A percentile compares a stretch with the other conserved stretches of the same genome.
Evolutionary conservation across 1,284 basidiomycete genomes (phyloP).

Genomic region (Heterobasidion irregulare): DNA sequence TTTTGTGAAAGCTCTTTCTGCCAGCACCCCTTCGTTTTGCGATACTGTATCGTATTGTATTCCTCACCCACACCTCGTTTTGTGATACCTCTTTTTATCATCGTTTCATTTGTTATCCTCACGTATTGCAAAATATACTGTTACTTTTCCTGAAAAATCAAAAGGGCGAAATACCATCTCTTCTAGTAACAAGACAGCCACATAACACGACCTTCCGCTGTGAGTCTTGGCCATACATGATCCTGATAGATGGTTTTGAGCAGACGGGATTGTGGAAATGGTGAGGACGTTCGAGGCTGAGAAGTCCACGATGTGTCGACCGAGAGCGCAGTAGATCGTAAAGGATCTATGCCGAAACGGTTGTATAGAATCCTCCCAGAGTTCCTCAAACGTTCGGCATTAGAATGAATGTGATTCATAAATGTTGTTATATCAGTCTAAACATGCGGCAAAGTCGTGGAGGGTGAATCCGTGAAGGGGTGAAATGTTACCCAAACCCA

Average conservation of each 20-base stretch:
- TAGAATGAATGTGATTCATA: neutral
- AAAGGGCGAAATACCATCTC: too few species aligned
- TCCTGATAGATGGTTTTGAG: too few species aligned
- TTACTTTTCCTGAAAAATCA: too few species aligned
- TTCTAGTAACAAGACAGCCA: too few species aligned
- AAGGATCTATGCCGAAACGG: neutral
- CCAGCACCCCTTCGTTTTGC: neutral
- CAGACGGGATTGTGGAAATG: neutral
- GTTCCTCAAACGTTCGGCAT: neutral
- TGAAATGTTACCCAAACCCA: neutral
- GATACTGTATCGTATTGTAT: neutral
- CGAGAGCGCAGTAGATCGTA: neutral
- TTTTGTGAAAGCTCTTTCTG: slow-evolving; percentile 4
- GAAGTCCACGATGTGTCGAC: neutral
- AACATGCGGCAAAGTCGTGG: neutral
- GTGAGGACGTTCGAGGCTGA: neutral
- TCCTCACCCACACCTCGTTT: slow-evolving; percentile 6
- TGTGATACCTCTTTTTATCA: slow-evolving; percentile 10
- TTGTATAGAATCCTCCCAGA: neutral
- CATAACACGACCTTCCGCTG: too few species aligned
- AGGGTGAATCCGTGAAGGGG: neutral
- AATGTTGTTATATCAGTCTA: neutral
- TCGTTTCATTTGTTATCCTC: neutral
- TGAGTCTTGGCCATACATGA: too few species aligned
- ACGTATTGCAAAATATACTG: neutral